Evolutionary conservation across 768 basidiomycete species (phyloP).

Genomic region (Tulasnella sp.): DNA sequence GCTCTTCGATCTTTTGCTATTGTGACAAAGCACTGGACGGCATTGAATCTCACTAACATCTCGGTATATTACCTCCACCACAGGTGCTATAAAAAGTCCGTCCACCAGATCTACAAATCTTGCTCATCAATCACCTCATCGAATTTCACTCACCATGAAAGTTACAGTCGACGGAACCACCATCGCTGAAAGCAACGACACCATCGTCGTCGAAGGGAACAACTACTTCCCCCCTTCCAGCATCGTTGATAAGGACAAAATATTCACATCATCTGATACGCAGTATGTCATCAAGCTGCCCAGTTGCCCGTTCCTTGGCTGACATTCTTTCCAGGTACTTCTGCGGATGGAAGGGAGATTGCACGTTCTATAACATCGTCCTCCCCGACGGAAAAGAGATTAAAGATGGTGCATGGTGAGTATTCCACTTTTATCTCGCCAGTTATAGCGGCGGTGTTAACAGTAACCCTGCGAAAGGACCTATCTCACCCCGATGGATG

Average conservation of each 20-base stretch:
- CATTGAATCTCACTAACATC: neutral
- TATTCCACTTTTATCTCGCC: neutral
- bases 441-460: neutral
- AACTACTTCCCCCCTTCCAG: conserved; percentile 63
- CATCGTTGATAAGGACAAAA: conserved; percentile 34
- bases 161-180: conserved; percentile 43
- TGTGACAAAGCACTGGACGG: neutral
- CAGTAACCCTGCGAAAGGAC: conserved; percentile 42
- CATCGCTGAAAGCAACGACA: conserved; percentile 52
- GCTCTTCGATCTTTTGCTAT: neutral
- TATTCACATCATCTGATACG: conserved; percentile 47
- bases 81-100: neutral
- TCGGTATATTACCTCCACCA: neutral
- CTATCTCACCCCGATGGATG: conserved; percentile 50
- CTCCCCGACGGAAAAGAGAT: conserved; percentile 41
- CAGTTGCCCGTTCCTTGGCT: neutral
- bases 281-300: conserved; percentile 33
- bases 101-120: neutral
- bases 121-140: neutral
- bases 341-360: conserved; percentile 74
- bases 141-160: conserved; percentile 30
- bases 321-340: conserved; percentile 34
- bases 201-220: conserved; percentile 56
- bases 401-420: conserved; percentile 61
- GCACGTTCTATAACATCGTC: conserved; percentile 55